Conservation (phyloP, 139 green algal genomes). For the Chlorella vulgaris region DNA sequence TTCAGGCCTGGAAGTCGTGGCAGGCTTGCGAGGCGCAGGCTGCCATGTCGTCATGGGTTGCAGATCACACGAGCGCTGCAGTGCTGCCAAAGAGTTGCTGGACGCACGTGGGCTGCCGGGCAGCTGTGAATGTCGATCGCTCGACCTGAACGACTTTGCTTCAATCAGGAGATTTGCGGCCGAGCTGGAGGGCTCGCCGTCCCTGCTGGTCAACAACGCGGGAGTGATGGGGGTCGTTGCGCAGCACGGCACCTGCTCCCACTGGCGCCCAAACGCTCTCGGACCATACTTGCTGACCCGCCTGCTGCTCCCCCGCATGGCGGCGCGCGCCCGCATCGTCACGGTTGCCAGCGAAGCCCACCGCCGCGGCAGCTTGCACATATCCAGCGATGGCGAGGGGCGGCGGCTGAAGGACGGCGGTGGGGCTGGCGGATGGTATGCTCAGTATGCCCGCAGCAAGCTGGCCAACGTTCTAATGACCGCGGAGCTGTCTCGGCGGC, state of each 20-base stretch:
- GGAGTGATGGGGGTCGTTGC: slow-evolving; percentile 62
- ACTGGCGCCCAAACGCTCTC: slow-evolving; percentile 63
- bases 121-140: slow-evolving; percentile 41
- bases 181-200: background rate
- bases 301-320: slow-evolving; percentile 62
- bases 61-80: slow-evolving; percentile 50
- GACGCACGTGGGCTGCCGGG: background rate
- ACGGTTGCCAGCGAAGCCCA: slow-evolving; percentile 67
- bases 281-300: slow-evolving; percentile 71
- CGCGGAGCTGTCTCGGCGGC: slow-evolving; percentile 55
- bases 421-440: slow-evolving; percentile 35
- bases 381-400: background rate
- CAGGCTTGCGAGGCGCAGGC: slow-evolving; percentile 60
- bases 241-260: slow-evolving; percentile 35
- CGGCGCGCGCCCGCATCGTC: slow-evolving; percentile 46
- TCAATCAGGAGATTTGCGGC: slow-evolving; percentile 56
- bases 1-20: slow-evolving; percentile 58
- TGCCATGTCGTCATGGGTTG: slow-evolving; percentile 68
- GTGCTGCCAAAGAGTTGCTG: slow-evolving; percentile 42
- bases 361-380: slow-evolving; percentile 33
- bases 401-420: background rate
- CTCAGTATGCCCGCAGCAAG: slow-evolving; percentile 66
- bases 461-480: slow-evolving; percentile 69
- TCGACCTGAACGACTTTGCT: slow-evolving; percentile 59
- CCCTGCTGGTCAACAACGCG: slow-evolving; percentile 68